These are phyloP conservation scores for Austroboletus eburneus DNA, from an alignment of 768 basidiomycete species.

Conservation along the genomic window DNA sequence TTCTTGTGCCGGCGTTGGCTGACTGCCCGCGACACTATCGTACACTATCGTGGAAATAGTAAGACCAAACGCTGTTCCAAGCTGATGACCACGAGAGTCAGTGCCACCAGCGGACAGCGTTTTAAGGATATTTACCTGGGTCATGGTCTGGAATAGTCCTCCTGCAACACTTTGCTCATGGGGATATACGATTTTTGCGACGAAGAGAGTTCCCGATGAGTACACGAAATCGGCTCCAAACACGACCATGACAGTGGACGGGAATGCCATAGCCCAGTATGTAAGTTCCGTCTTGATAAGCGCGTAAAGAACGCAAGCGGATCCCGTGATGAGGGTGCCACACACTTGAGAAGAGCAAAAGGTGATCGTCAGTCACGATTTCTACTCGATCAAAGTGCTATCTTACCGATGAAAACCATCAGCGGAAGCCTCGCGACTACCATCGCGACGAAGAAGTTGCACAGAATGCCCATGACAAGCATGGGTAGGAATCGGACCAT, in stretches of 20 bases:
- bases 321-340: constrained; percentile 56
- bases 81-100: constrained; percentile 29
- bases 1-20: constrained; percentile 26
- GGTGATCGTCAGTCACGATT: constrained; percentile 1
- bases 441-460: constrained; percentile 62
- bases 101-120: background rate
- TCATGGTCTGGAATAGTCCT: constrained; percentile 76
- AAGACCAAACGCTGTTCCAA: constrained; percentile 67
- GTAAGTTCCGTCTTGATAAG: constrained; percentile 50
- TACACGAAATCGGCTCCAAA: constrained; percentile 79
- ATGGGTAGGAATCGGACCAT: constrained; percentile 70
- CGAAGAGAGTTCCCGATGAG: constrained; percentile 67
- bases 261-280: constrained; percentile 79
- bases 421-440: constrained; percentile 53
- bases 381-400: no score
- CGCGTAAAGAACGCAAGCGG: constrained; percentile 64
- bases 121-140: constrained; percentile 42
- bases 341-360: constrained; percentile 28
- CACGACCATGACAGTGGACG: constrained; percentile 58
- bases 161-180: constrained; percentile 76
- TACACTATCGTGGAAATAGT: constrained; percentile 71
- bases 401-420: constrained; percentile 52
- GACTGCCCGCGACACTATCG: constrained; percentile 42
- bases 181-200: constrained; percentile 60
- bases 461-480: constrained; percentile 58